A percentile compares a stretch with the other conserved stretches of the same genome.
Conservation (phyloP, 257 asterid genomes). For the Penstemon newberryi region DNA sequence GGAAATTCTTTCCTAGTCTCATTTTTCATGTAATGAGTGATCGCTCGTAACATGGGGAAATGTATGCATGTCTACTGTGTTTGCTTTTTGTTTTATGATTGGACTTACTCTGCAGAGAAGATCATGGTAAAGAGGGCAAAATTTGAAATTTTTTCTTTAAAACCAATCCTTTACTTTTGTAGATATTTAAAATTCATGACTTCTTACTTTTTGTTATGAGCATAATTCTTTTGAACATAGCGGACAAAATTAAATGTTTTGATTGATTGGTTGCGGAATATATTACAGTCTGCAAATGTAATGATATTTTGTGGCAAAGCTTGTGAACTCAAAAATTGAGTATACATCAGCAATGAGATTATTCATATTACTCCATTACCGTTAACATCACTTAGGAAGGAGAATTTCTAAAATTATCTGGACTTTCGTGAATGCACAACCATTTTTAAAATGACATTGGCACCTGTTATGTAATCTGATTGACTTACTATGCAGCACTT, state of each 20-base stretch:
- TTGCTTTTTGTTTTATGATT: constrained; percentile 16
- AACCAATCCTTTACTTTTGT: constrained; percentile 6
- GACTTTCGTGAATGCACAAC: neutral
- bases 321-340: neutral
- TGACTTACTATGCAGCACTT: constrained; percentile 13
- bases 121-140: neutral
- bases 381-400: constrained; percentile 13
- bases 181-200: constrained; percentile 6
- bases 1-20: neutral
- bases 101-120: constrained; percentile 7
- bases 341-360: constrained; percentile 13
- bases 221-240: neutral
- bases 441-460: constrained; percentile 15
- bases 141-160: neutral
- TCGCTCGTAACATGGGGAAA: constrained; percentile 10
- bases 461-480: constrained; percentile 19
- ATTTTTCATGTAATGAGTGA: constrained; percentile 10
- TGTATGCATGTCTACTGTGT: constrained; percentile 13
- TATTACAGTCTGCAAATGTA: neutral
- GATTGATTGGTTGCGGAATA: constrained; percentile 10
- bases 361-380: neutral
- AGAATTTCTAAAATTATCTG: constrained; percentile 11
- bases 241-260: too few relatives aligned
- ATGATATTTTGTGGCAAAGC: neutral
- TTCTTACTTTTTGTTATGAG: constrained; percentile 6